Evolutionary conservation across 345 rosid species (phyloP).

Genomic region (Eucalyptus globulus): DNA sequence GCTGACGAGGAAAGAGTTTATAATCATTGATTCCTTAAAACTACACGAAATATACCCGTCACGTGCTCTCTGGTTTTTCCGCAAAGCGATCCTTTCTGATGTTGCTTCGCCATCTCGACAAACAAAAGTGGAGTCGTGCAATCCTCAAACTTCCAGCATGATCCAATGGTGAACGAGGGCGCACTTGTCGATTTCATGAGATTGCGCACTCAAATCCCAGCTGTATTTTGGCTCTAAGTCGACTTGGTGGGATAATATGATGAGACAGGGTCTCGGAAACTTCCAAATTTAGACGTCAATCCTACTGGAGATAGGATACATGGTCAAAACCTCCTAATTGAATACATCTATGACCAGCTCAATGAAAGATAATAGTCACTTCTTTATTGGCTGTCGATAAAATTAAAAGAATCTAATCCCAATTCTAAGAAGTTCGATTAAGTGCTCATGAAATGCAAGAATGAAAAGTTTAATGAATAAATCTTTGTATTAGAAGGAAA

Average conservation of each 20-base stretch:
- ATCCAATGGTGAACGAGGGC: background rate
- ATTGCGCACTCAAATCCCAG: background rate
- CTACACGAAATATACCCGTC: background rate
- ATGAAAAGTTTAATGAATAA: background rate
- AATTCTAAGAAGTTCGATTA: background rate
- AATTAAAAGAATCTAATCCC: background rate
- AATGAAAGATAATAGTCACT: background rate
- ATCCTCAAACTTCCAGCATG: background rate
- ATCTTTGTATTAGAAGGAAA: background rate
- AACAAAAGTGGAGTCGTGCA: background rate
- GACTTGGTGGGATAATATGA: background rate
- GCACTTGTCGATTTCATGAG: background rate
- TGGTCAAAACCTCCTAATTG: background rate
- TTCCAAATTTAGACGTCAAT: background rate
- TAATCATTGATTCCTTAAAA: background rate
- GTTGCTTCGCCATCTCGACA: background rate
- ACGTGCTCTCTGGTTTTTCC: background rate
- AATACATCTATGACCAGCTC: background rate
- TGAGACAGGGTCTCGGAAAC: background rate
- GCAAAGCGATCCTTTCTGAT: background rate
- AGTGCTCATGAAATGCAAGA: background rate
- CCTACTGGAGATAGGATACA: background rate
- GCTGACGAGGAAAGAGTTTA: background rate
- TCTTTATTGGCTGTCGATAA: background rate
- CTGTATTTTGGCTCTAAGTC: background rate